phyloP scores from a whole-genome alignment of 2,329 filamentous ascomycete species.

The Lizonia empirigonia region DNA sequence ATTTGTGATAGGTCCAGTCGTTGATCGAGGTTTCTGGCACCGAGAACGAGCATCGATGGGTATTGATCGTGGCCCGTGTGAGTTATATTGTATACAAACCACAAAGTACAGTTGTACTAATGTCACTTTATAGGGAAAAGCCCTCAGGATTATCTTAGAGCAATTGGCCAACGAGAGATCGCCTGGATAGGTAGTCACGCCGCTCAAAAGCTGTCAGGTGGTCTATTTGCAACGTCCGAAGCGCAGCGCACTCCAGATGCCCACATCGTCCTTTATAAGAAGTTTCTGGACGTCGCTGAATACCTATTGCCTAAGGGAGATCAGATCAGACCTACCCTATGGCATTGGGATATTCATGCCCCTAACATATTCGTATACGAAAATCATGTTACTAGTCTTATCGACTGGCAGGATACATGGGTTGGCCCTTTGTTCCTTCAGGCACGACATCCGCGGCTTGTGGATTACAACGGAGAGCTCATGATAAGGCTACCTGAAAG shows the following conservation, averaged over 20 bases:
- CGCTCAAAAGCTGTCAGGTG: slow-evolving; percentile 14
- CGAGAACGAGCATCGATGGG: slow-evolving; percentile 42
- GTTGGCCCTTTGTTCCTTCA: slow-evolving; percentile 32
- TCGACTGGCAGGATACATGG: slow-evolving; percentile 52
- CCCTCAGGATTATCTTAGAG: slow-evolving; percentile 40
- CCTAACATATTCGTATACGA: slow-evolving; percentile 50
- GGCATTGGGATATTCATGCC: slow-evolving; percentile 49
- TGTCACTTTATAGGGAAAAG: slow-evolving; percentile 36
- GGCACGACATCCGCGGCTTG: slow-evolving; percentile 33
- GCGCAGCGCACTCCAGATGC: slow-evolving; percentile 24
- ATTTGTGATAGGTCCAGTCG: slow-evolving; percentile 49
- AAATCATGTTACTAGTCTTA: slow-evolving; percentile 46
- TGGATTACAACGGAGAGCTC: slow-evolving; percentile 38
- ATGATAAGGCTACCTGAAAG: slow-evolving; percentile 34
- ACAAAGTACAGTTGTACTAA: slow-evolving; percentile 14
- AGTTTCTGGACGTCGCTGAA: slow-evolving; percentile 39
- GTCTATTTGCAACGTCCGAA: slow-evolving; percentile 25
- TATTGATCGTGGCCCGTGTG: slow-evolving; percentile 52
- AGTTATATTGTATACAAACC: slow-evolving; percentile 15
- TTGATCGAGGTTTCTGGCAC: slow-evolving; percentile 44
- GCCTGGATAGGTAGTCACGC: slow-evolving; percentile 43
- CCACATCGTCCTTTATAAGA: slow-evolving; percentile 45
- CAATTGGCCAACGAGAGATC: slow-evolving; percentile 43
- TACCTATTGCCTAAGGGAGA: slow-evolving; percentile 35
- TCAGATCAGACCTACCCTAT: slow-evolving; percentile 41